A percentile compares a stretch with the other conserved stretches of the same genome.
phyloP scores from a whole-genome alignment of 257 asterid genomes.

The Solanum bulbocastanum region DNA sequence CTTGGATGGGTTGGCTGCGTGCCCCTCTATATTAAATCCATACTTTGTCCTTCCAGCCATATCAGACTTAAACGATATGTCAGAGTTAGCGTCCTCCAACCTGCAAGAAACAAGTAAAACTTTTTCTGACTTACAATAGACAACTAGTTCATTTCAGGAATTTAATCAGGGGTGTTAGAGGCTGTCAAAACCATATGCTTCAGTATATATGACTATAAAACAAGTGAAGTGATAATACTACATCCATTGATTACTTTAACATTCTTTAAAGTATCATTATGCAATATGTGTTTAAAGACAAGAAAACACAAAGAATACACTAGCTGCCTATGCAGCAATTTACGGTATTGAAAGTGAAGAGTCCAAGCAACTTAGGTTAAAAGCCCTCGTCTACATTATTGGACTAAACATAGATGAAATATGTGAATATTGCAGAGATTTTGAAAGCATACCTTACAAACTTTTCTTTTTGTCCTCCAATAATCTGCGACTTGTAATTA shows the following conservation, averaged over 20 bases:
- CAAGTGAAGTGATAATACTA: not conserved
- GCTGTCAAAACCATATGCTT: not conserved
- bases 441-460: conserved; percentile 50
- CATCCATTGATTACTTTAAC: not conserved
- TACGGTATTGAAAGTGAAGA: not conserved
- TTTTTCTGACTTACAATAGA: not conserved
- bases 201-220: not conserved
- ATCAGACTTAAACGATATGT: conserved; percentile 46
- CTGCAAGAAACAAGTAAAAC: conserved; percentile 21
- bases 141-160: not conserved
- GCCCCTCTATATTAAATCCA: conserved; percentile 62
- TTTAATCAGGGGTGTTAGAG: not conserved
- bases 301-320: not conserved
- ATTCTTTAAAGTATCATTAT: too few species aligned
- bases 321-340: not conserved
- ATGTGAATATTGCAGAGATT: not conserved
- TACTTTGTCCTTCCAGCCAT: conserved; percentile 54
- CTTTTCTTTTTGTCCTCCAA: conserved; percentile 77
- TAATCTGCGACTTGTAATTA: conserved; percentile 46
- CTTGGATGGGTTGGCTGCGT: conserved; percentile 33
- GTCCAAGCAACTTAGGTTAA: not conserved
- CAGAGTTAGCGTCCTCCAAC: conserved; percentile 53
- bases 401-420: not conserved
- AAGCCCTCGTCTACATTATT: not conserved
- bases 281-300: not conserved